Conservation (phyloP, 225 moss, liverwort and hornwort genomes). For the Sphagnum tenellum region DNA sequence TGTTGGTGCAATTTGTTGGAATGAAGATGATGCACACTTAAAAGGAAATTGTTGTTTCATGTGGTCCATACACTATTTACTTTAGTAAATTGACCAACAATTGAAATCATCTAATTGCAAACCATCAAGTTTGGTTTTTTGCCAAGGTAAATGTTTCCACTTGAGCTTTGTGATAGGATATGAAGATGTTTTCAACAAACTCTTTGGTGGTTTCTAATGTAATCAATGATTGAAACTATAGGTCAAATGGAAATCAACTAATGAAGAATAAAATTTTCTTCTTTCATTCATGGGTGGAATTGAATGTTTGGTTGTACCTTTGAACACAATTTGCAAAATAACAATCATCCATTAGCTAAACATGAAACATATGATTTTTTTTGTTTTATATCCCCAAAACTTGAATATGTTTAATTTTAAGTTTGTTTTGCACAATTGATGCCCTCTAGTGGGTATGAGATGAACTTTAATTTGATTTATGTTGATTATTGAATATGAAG, state of each 20-base stretch:
- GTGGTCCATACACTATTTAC: too few relatives aligned
- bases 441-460: too few relatives aligned
- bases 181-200: background rate
- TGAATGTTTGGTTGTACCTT: background rate
- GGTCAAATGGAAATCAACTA: too few relatives aligned
- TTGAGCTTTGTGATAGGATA: background rate
- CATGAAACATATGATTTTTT: too few relatives aligned
- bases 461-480: too few relatives aligned
- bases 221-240: background rate
- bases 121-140: background rate
- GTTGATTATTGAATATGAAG: too few relatives aligned
- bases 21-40: background rate
- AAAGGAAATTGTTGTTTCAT: background rate
- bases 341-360: too few relatives aligned
- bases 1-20: conserved; percentile 1
- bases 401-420: too few relatives aligned
- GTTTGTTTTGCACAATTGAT: too few relatives aligned
- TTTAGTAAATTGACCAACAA: background rate
- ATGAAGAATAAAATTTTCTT: too few relatives aligned
- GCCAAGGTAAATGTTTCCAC: background rate
- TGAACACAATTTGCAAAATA: background rate
- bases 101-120: background rate
- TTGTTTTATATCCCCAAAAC: too few relatives aligned
- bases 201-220: background rate
- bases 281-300: too few relatives aligned